These are phyloP conservation scores for Zymoseptoria brevis DNA, from an alignment of 2,329 filamentous ascomycete species.

Conservation along the genomic window DNA sequence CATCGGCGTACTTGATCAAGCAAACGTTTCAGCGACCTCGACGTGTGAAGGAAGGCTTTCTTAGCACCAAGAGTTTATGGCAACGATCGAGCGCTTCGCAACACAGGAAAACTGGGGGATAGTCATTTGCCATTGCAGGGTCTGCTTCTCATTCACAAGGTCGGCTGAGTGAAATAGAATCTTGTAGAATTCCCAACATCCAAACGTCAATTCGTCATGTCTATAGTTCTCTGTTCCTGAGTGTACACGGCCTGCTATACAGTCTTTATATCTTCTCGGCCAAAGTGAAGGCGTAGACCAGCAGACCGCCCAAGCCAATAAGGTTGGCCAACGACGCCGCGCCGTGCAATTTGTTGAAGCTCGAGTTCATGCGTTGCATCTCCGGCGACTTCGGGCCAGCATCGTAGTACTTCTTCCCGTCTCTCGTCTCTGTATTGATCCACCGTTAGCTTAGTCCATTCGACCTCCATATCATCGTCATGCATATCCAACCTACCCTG, in stretches of 20 bases:
- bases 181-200: too few species aligned
- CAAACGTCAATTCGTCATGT: background rate
- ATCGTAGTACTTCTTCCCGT: constrained; percentile 82
- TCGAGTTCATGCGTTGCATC: constrained; percentile 73
- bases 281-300: constrained; percentile 72
- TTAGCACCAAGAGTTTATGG: background rate
- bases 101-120: background rate
- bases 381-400: constrained; percentile 70
- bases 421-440: constrained; percentile 58
- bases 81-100: background rate
- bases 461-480: background rate
- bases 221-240: background rate
- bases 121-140: background rate
- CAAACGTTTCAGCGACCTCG: too few species aligned
- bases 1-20: too few species aligned
- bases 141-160: background rate
- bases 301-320: constrained; percentile 56
- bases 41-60: background rate
- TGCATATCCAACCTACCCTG: constrained; percentile 54
- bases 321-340: constrained; percentile 74
- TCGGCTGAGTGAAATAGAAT: background rate
- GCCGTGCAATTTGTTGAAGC: constrained; percentile 73
- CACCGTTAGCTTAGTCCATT: constrained; percentile 3
- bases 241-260: background rate
- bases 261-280: constrained; percentile 47